These are phyloP conservation scores for Bolboschoenus planiculmis DNA, from an alignment of 176 grass and related monocot genomes.

Conservation along the genomic window DNA sequence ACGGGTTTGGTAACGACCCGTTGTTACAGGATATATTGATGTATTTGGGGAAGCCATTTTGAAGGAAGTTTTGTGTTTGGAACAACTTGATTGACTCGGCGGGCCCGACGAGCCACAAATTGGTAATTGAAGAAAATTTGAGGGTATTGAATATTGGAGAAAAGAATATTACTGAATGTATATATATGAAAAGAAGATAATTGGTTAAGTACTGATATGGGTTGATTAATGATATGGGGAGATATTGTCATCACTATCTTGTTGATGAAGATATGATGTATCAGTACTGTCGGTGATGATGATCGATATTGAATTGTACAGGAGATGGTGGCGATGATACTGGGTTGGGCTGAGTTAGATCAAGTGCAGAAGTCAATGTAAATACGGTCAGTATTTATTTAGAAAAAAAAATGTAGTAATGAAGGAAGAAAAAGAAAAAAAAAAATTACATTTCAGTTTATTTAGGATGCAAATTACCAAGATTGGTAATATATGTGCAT, in stretches of 20 bases:
- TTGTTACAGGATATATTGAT: constrained; percentile 91
- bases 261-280: neutral
- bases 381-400: neutral
- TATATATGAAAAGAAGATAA: neutral
- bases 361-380: constrained; percentile 5
- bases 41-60: constrained; percentile 91
- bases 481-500: neutral
- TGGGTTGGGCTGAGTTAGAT: constrained; percentile 19
- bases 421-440: neutral
- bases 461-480: constrained; percentile 9
- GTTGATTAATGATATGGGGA: neutral
- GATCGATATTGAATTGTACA: neutral
- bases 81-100: neutral
- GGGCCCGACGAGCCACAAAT: constrained; percentile 4
- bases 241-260: neutral
- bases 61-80: neutral
- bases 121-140: neutral
- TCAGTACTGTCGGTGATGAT: neutral
- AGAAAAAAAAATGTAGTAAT: constrained; percentile 3
- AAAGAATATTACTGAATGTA: neutral
- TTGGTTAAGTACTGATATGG: neutral
- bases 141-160: neutral
- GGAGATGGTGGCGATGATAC: constrained; percentile 51
- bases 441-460: neutral
- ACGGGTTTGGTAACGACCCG: constrained; percentile 43